A percentile compares a stretch with the other conserved stretches of the same genome.
Evolutionary conservation across 306 rosid genomes (phyloP).

Genomic region (Delonix regia): DNA sequence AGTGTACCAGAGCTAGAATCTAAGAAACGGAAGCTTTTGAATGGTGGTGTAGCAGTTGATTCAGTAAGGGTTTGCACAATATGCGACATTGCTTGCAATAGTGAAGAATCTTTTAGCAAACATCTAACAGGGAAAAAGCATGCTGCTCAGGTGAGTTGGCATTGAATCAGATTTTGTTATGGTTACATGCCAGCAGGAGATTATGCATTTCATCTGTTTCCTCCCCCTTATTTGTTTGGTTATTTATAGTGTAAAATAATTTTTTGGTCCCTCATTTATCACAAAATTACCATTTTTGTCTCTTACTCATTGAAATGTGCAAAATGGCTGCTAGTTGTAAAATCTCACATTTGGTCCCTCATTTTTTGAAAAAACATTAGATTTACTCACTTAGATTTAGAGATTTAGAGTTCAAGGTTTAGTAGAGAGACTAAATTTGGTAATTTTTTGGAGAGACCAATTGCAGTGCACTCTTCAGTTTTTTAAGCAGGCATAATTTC

Average conservation of each 20-base stretch:
- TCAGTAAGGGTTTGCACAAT: conserved; percentile 48
- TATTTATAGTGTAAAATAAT: neutral
- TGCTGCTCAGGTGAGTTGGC: conserved; percentile 57
- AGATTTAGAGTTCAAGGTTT: too few relatives aligned
- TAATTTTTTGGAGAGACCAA: too few relatives aligned
- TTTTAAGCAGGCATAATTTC: neutral
- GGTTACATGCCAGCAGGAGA: conserved; percentile 5
- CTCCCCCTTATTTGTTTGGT: neutral
- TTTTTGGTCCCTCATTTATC: too few relatives aligned
- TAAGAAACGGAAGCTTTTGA: conserved; percentile 49
- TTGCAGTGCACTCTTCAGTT: neutral
- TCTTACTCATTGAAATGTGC: too few relatives aligned
- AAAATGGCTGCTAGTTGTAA: too few relatives aligned
- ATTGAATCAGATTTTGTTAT: conserved; percentile 9
- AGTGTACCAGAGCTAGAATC: conserved; percentile 35
- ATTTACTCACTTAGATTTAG: too few relatives aligned
- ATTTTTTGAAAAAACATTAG: too few relatives aligned
- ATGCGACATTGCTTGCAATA: conserved; percentile 63
- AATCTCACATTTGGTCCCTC: too few relatives aligned
- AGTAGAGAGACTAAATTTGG: too few relatives aligned
- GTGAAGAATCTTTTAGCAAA: conserved; percentile 52
- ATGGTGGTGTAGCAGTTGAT: conserved; percentile 41
- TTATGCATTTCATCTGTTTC: neutral
- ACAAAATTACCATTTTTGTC: too few relatives aligned
- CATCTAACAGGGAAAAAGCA: conserved; percentile 68